Base-by-base conservation (phyloP, 768 basidiomycete species). In the Xanthoconium stramineum region DNA sequence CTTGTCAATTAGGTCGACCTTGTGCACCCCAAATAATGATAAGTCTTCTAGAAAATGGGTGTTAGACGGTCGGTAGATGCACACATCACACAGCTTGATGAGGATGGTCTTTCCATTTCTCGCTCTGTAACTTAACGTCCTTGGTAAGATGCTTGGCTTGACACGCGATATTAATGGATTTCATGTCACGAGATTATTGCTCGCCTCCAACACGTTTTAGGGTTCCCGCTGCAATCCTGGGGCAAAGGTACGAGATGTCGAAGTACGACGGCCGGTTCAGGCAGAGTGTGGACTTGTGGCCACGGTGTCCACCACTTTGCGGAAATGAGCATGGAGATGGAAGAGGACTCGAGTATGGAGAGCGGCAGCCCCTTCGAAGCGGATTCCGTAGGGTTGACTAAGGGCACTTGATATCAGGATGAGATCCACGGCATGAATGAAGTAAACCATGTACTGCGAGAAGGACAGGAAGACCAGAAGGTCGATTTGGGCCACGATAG, bases 401-500 rank as follows among this genome's bases (percentile, higher is more conserved):
- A 15, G 17, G 29, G n/a, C 8, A 38, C 32, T 6, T n/a, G 6
- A n/a, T 6, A 39, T 64, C 54, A 36, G 33, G 35, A 47, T 3
- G n/a, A 3, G 11, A 37, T 13, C 10, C 19, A 52, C 33, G 14
- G 14, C 5, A 38, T 4, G n/a, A 3, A 44, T 32, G 17, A 33
- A 42, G 20, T 38, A 7, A 10, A 24, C 19, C 14, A 56, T 48
- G 9, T 53, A 69, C 67, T 39, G 12, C 49, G 59, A 52, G 57
- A 57, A 24, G 47, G 53, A 37, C 48, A 56, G 20, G 47, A 59
- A 19, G 19, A 47, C 47, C 2, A 45, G 24, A 58, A 68, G 49
- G 60, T 56, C 2, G 35, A 62, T 60, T 57, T 58, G 60, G 47
- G 69, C 66, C 68, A 68, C 69, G 42, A 30, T 52, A 24, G 20